Percentiles rank a stretch among this genome's conserved stretches.
phyloP scores from a whole-genome alignment of 164 flowering plant species.

The Paratinospora sagittata region DNA sequence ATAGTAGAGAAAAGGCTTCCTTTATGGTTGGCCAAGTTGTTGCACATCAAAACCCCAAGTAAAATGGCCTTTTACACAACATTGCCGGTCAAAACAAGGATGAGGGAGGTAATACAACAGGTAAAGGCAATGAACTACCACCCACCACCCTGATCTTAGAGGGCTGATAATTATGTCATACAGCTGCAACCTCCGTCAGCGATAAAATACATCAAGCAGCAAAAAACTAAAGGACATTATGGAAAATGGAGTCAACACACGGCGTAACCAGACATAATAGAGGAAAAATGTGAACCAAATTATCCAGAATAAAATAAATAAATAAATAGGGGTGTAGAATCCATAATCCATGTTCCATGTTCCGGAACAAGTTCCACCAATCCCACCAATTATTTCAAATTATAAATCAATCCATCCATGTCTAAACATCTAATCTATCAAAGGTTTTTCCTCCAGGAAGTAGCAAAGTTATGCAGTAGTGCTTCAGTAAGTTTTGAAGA shows the following conservation, averaged over 20 bases:
- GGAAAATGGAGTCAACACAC: neutral
- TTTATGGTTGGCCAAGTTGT: too few species aligned
- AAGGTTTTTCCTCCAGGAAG: neutral
- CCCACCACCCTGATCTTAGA: neutral
- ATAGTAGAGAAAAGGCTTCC: too few species aligned
- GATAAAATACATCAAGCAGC: neutral
- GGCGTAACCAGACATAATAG: neutral
- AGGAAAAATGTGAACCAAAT: neutral
- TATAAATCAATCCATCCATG: neutral
- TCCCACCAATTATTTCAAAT: conserved; percentile 9
- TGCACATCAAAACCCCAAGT: too few species aligned
- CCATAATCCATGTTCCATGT: neutral
- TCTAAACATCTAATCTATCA: conserved; percentile 1
- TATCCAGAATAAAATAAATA: neutral
- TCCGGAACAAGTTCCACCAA: conserved; percentile 2
- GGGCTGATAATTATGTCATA: neutral
- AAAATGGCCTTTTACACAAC: too few species aligned
- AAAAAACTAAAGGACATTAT: neutral
- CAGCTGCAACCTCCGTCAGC: neutral
- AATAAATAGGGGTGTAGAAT: neutral
- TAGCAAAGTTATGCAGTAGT: conserved; percentile 1
- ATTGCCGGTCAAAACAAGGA: too few species aligned
- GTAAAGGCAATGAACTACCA: neutral
- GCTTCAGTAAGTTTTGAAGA: conserved; percentile 1
- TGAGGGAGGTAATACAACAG: neutral